These are phyloP conservation scores for Hyphopichia burtonii DNA, from an alignment of 1,139 yeast species.

Conservation along the genomic window DNA sequence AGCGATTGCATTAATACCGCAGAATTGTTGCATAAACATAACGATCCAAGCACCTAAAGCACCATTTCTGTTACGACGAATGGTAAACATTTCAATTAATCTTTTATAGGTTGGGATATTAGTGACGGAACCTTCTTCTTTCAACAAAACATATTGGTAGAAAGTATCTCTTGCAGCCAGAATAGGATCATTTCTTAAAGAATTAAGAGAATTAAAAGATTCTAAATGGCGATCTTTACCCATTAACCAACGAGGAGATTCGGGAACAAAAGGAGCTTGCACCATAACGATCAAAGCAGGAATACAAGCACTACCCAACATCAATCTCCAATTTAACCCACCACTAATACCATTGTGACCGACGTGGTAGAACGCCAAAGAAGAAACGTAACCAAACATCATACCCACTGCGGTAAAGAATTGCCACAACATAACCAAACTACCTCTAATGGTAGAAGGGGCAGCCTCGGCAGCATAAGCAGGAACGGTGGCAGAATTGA, in stretches of 20 bases:
- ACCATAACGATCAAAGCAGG: conserved; percentile 68
- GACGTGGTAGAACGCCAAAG: conserved; percentile 53
- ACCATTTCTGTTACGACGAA: conserved; percentile 83
- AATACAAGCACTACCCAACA: conserved; percentile 75
- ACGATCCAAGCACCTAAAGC: conserved; percentile 77
- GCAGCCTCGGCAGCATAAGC: conserved; percentile 80
- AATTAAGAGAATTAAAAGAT: conserved; percentile 52
- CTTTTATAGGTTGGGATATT: conserved; percentile 53
- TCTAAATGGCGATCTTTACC: conserved; percentile 59
- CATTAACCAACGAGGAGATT: conserved; percentile 80
- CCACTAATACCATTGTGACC: conserved; percentile 39
- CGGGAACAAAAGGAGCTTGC: conserved; percentile 73
- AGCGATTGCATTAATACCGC: conserved; percentile 89
- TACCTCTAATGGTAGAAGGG: conserved; percentile 75
- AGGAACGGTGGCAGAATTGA: conserved; percentile 79
- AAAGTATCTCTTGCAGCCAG: conserved; percentile 77
- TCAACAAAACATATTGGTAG: conserved; percentile 64
- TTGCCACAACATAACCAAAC: conserved; percentile 87
- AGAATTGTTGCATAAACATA: conserved; percentile 90
- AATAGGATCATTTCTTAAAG: conserved; percentile 51
- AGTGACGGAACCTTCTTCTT: conserved; percentile 59
- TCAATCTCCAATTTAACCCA: conserved; percentile 72
- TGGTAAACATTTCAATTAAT: conserved; percentile 55
- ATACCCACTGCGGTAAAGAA: conserved; percentile 86
- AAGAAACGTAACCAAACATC: conserved; percentile 74